phyloP scores from a whole-genome alignment of 75 land plant species.

The Larix kaempferi region DNA sequence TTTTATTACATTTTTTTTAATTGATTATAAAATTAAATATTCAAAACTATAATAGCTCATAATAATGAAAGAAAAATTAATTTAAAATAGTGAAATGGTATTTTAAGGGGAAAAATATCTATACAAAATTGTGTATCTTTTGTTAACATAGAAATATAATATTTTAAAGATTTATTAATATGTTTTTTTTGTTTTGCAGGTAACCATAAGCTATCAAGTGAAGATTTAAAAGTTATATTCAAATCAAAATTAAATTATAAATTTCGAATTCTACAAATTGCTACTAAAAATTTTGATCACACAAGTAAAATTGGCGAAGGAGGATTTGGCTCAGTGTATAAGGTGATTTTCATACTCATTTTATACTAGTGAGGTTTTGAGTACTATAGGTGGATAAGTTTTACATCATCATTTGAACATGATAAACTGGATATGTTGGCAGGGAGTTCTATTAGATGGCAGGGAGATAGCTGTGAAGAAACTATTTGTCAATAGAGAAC shows the following conservation, averaged over 20 bases:
- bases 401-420: not conserved
- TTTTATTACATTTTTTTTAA: too few relatives aligned
- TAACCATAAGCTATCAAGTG: not conserved
- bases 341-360: constrained; percentile 15
- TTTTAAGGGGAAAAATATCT: too few relatives aligned
- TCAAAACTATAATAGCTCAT: too few relatives aligned
- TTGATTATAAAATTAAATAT: too few relatives aligned
- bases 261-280: constrained; percentile 18
- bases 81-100: too few relatives aligned
- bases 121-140: too few relatives aligned
- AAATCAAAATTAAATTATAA: constrained; percentile 18
- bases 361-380: not conserved
- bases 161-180: too few relatives aligned
- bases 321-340: constrained; percentile 34
- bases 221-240: constrained; percentile 10
- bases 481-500: constrained; percentile 22
- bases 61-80: too few relatives aligned
- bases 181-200: too few relatives aligned
- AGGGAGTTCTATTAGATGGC: constrained; percentile 35
- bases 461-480: constrained; percentile 31
- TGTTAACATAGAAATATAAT: too few relatives aligned
- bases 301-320: constrained; percentile 40
- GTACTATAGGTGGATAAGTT: too few relatives aligned
- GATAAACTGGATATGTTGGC: not conserved
- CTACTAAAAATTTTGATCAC: constrained; percentile 22